Base-by-base conservation (phyloP, 1,284 basidiomycete genomes). In the Ustilago cynodontis region DNA sequence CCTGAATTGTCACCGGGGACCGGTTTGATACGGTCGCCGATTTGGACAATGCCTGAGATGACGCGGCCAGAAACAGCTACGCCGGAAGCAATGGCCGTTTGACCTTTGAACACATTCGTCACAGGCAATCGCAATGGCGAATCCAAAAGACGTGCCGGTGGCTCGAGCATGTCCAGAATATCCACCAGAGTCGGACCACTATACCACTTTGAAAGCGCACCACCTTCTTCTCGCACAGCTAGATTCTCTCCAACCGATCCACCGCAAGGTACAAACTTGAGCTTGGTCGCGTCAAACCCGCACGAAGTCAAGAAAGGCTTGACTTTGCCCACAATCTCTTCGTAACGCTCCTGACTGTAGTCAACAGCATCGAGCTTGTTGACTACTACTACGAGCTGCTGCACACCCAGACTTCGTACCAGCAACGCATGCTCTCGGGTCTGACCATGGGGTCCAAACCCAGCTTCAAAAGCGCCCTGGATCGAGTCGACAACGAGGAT, bases 341-440 rank as follows among this genome's bases (percentile, higher is more conserved):
- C 91, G 85, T 93, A 99, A 31, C 97, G 91, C 65, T 89, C 88
- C 82, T 91, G 89, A 13, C 90, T 90, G 93, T 94, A 99, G 59
- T 65, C 75, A 2, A 82, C 76, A 18, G 79, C 79, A 86, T 99
- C 96, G 57, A 99, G 88, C 87, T 99, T 99, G 88, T 99, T 99
- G 73, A 99, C 89, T 0, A 94, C 95, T 16, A 98, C 92, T 28
- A 98, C 90, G 24, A 98, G 90, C 85, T 98, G 94, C 57, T 92
- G 90, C 10, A 98, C 94, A n/a, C 97, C 96, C 4, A 99, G 88
- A 86, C 94, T 96, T 60, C 97, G 89, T 29, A 97, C 94, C 26
- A 99, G 90, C 63, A 97, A 88, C 4, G 98, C 89, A 87, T 99
- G 96, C 86, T 99, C 96, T 61, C 96, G 89, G n/a, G 95, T 99